phyloP scores from a whole-genome alignment of 129 eudicot genomes.

The Ambrosia trifida region DNA sequence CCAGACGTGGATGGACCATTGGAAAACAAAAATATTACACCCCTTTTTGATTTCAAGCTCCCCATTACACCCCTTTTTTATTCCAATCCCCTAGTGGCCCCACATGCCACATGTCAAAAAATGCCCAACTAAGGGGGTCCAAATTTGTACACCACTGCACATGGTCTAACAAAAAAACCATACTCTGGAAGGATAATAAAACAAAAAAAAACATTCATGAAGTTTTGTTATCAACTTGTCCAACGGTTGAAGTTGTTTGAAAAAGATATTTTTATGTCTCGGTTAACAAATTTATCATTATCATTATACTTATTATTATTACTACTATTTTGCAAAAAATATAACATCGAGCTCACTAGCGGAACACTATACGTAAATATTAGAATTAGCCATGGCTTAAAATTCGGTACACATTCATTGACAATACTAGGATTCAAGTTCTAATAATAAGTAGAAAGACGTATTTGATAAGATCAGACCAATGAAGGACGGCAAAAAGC shows the following conservation, averaged over 20 bases:
- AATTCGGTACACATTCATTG: background rate
- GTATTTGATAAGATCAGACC: slow-evolving; percentile 3
- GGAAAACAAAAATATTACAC: no score
- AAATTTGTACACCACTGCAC: no score
- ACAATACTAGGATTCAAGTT: background rate
- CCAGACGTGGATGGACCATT: no score
- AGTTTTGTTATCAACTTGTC: background rate
- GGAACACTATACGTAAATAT: background rate
- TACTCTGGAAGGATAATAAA: background rate
- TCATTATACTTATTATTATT: background rate
- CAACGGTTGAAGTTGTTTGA: slow-evolving; percentile 5
- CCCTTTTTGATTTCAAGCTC: no score
- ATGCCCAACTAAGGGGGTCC: no score
- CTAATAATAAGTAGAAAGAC: background rate
- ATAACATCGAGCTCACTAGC: background rate
- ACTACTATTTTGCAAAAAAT: background rate
- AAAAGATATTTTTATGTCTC: slow-evolving; percentile 1
- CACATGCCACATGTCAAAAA: no score
- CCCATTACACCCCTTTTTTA: no score
- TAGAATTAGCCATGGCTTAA: slow-evolving; percentile 10
- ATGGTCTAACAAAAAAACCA: background rate
- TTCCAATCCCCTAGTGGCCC: no score
- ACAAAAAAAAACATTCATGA: background rate
- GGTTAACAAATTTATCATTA: background rate
- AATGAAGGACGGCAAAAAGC: slow-evolving; percentile 11